phyloP scores from a whole-genome alignment of 192 early-diverging fungal species.

The Umbelopsis isabellina region DNA sequence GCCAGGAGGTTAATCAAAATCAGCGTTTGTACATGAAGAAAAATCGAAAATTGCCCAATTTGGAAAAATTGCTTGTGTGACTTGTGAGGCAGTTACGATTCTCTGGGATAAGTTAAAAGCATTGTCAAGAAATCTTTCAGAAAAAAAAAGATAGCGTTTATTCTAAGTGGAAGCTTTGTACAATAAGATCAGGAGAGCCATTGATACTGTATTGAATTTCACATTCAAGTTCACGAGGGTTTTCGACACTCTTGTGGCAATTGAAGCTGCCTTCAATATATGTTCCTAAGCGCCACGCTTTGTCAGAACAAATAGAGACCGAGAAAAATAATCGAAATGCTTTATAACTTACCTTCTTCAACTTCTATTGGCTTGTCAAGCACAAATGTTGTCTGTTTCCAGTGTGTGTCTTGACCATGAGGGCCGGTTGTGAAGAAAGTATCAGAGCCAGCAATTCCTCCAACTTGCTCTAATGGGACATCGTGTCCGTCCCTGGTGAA shows the following conservation, averaged over 20 bases:
- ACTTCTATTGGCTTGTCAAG: conserved; percentile 66
- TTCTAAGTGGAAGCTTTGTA: conserved; percentile 30
- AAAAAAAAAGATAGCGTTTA: neutral
- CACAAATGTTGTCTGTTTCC: conserved; percentile 94
- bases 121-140: no score
- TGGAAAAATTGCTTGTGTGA: no score
- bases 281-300: neutral
- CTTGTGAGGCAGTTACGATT: no score
- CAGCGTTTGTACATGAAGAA: no score
- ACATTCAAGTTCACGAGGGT: conserved; percentile 75
- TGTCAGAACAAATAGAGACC: neutral
- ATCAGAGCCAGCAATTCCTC: conserved; percentile 18
- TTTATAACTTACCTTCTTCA: conserved; percentile 41
- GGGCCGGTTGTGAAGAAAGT: conserved; percentile 63
- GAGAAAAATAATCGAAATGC: neutral
- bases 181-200: conserved; percentile 13
- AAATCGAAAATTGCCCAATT: no score
- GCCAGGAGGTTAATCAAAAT: no score
- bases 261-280: conserved; percentile 58
- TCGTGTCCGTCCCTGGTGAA: conserved; percentile 70
- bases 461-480: conserved; percentile 47
- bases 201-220: conserved; percentile 51
- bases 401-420: conserved; percentile 85
- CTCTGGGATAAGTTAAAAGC: no score
- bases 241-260: conserved; percentile 64